Base-by-base conservation (phyloP, 768 basidiomycete genomes). In the Russula dissimulans region DNA sequence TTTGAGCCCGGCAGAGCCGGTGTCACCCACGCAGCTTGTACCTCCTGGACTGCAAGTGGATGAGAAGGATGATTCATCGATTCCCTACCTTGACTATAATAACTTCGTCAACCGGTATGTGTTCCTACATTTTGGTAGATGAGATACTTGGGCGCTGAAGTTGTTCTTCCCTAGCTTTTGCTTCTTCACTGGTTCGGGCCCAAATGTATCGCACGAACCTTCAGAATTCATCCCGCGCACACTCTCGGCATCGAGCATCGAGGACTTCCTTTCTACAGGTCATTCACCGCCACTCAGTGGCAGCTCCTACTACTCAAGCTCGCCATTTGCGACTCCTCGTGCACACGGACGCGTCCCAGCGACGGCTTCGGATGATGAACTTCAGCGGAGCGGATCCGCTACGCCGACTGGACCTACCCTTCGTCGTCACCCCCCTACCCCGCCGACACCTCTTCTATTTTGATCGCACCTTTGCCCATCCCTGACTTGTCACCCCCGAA, bases 151-250 rank as follows among this genome's bases (percentile, higher is more conserved):
- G 42, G 3, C 3, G 32, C 22, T 68, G 45, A 72, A 51, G 44
- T 44, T 5, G 22, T 63, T 44, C 57, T 17, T 34, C 53, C 26
- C 12, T 56, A 91, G 89, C 66, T 90, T 86, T 71, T 91, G 89
- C 74, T 91, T 90, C 73, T 91, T 81, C 72, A 90, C 89, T 3
- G 89, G 89, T 1, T 66, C 76, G 3, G 80, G 22, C 10, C 14
- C 56, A 3, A 51, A 48, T 34, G 50, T 36, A 29, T 32, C 39
- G 32, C 12, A 6, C 8, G 48, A 44, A 22, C 61, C 77, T 38
- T 68, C 73, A 3, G 36, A 71, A 54, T 61, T 71, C 5, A 60
- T 77, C 10, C 70, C 75, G 18, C 76, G 77, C 49, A 75, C 77
- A 43, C 75, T 75, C 6, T 83, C 82, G 15, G 77, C 76, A 3